Conservation (phyloP, 371 early-diverging fungal genomes). For the Smittium culicis region DNA sequence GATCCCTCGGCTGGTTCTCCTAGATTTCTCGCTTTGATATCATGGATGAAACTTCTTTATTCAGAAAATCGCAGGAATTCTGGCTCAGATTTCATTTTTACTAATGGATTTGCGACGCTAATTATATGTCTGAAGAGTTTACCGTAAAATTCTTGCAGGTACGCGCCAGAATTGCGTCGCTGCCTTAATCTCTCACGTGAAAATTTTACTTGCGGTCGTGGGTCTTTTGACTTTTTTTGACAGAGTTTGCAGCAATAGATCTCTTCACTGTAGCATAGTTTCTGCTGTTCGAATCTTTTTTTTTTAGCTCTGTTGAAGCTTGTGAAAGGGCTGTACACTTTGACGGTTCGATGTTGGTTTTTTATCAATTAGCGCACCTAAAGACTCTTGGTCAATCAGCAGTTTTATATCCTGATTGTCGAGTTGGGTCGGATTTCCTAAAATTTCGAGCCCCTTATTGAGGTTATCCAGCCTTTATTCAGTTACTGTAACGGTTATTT, state of each 20-base stretch:
- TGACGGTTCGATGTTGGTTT: background rate
- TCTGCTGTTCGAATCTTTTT: background rate
- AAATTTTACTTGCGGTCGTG: background rate
- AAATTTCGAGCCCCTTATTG: background rate
- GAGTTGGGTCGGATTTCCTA: background rate
- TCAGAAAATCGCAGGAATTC: background rate
- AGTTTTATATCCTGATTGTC: background rate
- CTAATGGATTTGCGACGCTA: no score
- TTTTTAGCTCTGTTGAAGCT: background rate
- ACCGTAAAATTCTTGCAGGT: background rate
- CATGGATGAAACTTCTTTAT: background rate
- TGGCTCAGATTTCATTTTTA: background rate
- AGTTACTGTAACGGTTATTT: background rate
- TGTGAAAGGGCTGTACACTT: background rate
- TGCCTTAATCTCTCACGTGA: background rate
- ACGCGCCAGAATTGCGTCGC: background rate
- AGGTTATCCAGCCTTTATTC: background rate
- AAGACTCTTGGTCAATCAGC: background rate
- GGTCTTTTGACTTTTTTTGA: background rate
- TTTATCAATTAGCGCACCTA: background rate
- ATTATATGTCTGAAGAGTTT: no score
- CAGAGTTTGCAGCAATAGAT: background rate
- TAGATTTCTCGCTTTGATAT: slow-evolving; percentile 10
- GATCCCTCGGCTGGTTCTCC: background rate
- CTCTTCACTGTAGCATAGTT: background rate